Percentiles rank a stretch among this genome's conserved stretches.
These are phyloP conservation scores for Apiospora hydei DNA, from an alignment of 2,329 filamentous ascomycete species.

Conservation along the genomic window DNA sequence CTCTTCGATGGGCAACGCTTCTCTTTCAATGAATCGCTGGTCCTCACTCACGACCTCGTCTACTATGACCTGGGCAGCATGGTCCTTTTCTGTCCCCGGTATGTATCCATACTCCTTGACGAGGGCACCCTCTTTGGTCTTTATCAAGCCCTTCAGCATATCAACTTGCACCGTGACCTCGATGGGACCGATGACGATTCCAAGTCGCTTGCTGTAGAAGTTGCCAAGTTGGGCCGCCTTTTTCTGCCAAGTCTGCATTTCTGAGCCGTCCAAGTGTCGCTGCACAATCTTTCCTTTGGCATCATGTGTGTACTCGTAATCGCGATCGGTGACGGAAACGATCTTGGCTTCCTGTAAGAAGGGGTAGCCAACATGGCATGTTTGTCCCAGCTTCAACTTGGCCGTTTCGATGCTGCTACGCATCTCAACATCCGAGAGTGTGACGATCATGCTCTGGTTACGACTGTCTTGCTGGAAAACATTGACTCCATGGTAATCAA, in stretches of 20 bases:
- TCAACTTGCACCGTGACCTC: constrained; percentile 92
- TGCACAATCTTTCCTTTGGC: constrained; percentile 68
- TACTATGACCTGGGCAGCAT: constrained; percentile 89
- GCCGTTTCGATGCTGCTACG: constrained; percentile 76
- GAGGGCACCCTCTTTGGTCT: constrained; percentile 89
- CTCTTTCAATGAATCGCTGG: constrained; percentile 89
- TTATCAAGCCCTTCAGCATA: constrained; percentile 88
- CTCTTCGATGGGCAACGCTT: constrained; percentile 85
- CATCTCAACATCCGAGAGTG: constrained; percentile 75
- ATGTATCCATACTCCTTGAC: constrained; percentile 93
- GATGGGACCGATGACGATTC: constrained; percentile 83
- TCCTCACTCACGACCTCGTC: constrained; percentile 91
- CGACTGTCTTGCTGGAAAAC: constrained; percentile 96
- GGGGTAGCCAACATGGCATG: constrained; percentile 91
- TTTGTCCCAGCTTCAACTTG: constrained; percentile 81
- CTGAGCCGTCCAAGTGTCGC: constrained; percentile 74
- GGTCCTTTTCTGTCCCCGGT: constrained; percentile 84
- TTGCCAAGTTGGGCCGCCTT: constrained; percentile 85
- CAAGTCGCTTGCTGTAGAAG: constrained; percentile 89
- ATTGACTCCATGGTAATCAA: constrained; percentile 89
- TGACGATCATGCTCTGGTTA: constrained; percentile 96
- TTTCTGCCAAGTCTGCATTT: constrained; percentile 84
- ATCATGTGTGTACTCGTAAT: constrained; percentile 84
- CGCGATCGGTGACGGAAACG: constrained; percentile 86
- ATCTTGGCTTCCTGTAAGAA: constrained; percentile 96